Evolutionary conservation across 2,329 filamentous ascomycete genomes (phyloP), one percentile per base, ranked within the genome.

Genomic region (Penicillium sp.): DNA sequence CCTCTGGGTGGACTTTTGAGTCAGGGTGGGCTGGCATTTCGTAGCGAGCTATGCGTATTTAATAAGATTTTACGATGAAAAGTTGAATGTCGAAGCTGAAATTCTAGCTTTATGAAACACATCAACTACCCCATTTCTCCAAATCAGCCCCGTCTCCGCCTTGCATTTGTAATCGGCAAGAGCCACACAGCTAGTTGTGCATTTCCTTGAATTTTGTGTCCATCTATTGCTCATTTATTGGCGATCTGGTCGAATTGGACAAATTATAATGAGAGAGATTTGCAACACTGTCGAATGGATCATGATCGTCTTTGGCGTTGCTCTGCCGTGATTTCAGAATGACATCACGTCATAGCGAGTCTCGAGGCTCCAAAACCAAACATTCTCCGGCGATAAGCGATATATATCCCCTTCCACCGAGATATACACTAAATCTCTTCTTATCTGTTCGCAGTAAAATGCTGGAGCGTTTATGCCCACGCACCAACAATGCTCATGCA

Each of bases 401-500:
- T 25, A 15, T 1, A 12, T 4, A 12, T 14, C 8, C 7, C 3
- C 11, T 25, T 35, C 4, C 7, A 20, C 5, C 12, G n/a, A 11
- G 1, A 2, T 7, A 3, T 7, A 10, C 4, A 31, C 5, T 31
- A 0, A 2, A 17, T 4, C 28, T 31, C 25, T 15, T 22, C 14
- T 31, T 14, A 22, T 14, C 25, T 35, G 10, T 31, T 31, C 3
- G 1, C 14, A 17, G 12, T 12, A 15, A 12, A 37, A 39, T 4
- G 3, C 6, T 8, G 17, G 14, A 15, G 15, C 28, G 34, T 48
- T 73, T 74, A 91, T 10, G 88, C 89, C 83, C 90, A 91, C 8
- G 88, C 89, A 0, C 89, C 89, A 0, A 92, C 88, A 14, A 86
- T 72, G 37, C 88, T 88, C 89, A 92, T 92, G 53, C 89, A 79